Base-by-base conservation (phyloP, 2,329 filamentous ascomycete genomes). In the Fusarium sp. region DNA sequence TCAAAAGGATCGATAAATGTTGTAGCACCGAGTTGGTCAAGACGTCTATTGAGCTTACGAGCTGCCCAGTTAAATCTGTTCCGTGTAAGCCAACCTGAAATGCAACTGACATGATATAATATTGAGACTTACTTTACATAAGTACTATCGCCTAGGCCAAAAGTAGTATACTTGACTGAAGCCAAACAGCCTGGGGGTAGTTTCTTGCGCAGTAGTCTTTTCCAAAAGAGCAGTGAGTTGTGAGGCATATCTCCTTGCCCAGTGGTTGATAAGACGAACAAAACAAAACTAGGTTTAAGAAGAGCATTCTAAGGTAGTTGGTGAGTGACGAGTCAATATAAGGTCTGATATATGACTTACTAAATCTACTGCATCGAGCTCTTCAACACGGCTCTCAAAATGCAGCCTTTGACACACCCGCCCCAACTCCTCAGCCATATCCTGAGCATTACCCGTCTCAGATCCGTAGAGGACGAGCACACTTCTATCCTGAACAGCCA, bases 381-480 rank as follows among this genome's bases (percentile, higher is more conserved):
- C 93, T 58, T 89, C 87, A 24, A 97, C 89, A 52, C 87, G 85
- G 22, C 91, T 92, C 66, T 86, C 80, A 79, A 98, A 98, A 74
- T 90, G 93, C 60, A 98, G 82, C 33, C 95, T 87, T 80, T 95
- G 90, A 36, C 89, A 87, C 69, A 93, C 80, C 40, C 90, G 85
- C 39, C 91, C 93, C 65, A 98, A 83, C 77, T 98, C 94, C 75
- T 94, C 90, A 21, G 96, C 95, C 67, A 95, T 88, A 80, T 98
- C 95, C 80, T 97, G 93, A 56, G 94, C 91, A 76, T 96, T 98
- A 58, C 96, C 96, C 22, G 94, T 98, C 83, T 99, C 96, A 39
- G 95, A 97, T 57, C 94, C 96, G 81, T 97, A 99, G 34, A 97
- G 86, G 60, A 99, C 85, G 70, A 97, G 87, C 50, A 87, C 79